phyloP scores from a whole-genome alignment of 495 filamentous ascomycete genomes.

The Sporormia fimetaria region DNA sequence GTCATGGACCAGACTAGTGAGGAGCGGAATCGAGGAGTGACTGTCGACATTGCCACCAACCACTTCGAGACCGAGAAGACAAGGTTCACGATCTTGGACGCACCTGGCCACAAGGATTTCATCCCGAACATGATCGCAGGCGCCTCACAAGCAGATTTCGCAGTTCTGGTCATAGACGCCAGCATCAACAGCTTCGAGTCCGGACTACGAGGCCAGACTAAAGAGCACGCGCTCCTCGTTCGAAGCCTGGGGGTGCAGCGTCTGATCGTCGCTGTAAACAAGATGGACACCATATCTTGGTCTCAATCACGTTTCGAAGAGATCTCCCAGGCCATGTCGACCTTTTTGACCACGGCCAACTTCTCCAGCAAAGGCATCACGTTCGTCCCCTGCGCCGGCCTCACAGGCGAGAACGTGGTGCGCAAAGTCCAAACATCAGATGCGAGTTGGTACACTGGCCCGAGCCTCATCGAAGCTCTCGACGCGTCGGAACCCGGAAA shows the following conservation, averaged over 20 bases:
- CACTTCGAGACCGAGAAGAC: conserved; percentile 81
- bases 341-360: conserved; percentile 69
- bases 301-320: conserved; percentile 68
- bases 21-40: conserved; percentile 82
- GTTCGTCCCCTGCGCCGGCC: conserved; percentile 81
- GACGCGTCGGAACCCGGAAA: conserved; percentile 64
- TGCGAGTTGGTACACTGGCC: conserved; percentile 65
- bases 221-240: conserved; percentile 80
- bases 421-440: conserved; percentile 40
- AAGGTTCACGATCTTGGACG: conserved; percentile 86
- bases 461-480: conserved; percentile 68
- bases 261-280: conserved; percentile 86
- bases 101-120: conserved; percentile 89
- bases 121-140: conserved; percentile 99
- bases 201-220: conserved; percentile 85
- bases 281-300: conserved; percentile 80
- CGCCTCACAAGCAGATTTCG: conserved; percentile 90
- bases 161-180: conserved; percentile 86
- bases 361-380: conserved; percentile 68
- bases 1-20: conserved; percentile 83
- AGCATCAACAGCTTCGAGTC: conserved; percentile 82
- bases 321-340: conserved; percentile 69
- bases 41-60: conserved; percentile 91
- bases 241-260: conserved; percentile 85
- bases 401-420: conserved; percentile 77